Evolutionary conservation across 768 basidiomycete species (phyloP), one percentile per base, ranked within the genome.

Genomic region (Boletus sp.): DNA sequence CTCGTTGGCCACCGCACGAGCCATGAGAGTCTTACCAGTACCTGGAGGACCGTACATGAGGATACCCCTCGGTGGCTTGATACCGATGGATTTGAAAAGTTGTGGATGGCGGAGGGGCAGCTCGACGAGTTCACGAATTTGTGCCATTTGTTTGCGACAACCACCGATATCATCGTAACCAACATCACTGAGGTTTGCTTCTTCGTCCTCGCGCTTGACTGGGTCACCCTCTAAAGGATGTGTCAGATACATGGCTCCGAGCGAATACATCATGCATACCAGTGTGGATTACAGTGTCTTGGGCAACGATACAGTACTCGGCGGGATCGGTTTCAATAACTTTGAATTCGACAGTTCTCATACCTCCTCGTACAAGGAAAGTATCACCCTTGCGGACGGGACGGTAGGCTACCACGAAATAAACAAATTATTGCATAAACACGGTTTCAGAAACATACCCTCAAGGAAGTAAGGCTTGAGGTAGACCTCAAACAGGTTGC

Each of bases 111-210:
- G 93, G 40, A 98, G 82, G 32, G 97, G 97, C 4, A 99, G 81
- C 73, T 99, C 97, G 60, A 98, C 97, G 37, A 99, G 86, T 79
- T 98, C 97, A 73, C 97, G 94, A 57, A 99, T 98, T 72, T 98
- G 96, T 4, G 96, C 96, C 89, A 98, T 93, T 73, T 99, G 97
- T 72, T 99, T 99, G 67, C 97, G 85, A 79, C 96, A 98, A 39
- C 97, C 97, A 77, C 97, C 97, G 63, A 99, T 95, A 66, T 99
- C 97, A 66, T 99, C 97, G 70, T 99, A 99, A 21, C 97, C 97
- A 59, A 99, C 97, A 65, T 96, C 97, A 65, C 84, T 87, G 29
- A 99, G 82, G 74, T 95, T 98, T 38, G 90, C 83, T 75, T 99
- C 97, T 74, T 99, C 97, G 59, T 98, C 97, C 72, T 99, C 97